These are phyloP conservation scores for Cutaneotrichosporon sp. DNA, from an alignment of 1,284 basidiomycete genomes.

Conservation along the genomic window DNA sequence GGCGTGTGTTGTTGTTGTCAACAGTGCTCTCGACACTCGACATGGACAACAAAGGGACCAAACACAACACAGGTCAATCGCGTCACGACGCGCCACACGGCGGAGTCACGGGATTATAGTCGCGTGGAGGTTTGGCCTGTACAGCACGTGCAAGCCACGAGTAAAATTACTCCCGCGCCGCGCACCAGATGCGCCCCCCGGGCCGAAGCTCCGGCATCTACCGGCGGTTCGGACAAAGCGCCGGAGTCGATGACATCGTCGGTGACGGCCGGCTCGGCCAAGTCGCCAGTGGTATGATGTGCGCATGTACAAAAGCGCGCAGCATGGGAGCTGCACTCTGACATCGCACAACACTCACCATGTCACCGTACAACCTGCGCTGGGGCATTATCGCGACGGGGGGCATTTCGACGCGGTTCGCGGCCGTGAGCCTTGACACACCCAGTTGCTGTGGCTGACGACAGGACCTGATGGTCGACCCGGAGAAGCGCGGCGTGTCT, in stretches of 20 bases:
- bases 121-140: not conserved
- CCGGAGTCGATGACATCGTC: not conserved
- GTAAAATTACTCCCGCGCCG: no score
- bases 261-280: not conserved
- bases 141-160: not conserved
- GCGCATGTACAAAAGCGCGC: not conserved
- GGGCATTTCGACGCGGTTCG: constrained; percentile 37
- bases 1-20: no score
- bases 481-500: constrained; percentile 54
- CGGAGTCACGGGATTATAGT: not conserved
- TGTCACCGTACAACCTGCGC: constrained; percentile 27
- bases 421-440: constrained; percentile 22
- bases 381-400: constrained; percentile 51
- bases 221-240: not conserved
- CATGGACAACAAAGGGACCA: not conserved
- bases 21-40: no score
- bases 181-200: no score
- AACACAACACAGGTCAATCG: not conserved
- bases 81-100: not conserved
- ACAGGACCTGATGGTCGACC: constrained; percentile 34
- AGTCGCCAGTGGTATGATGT: no score
- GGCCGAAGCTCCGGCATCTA: not conserved
- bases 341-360: not conserved
- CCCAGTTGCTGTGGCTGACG: constrained; percentile 11
- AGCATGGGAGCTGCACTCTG: not conserved